Percentiles rank a stretch among this genome's conserved stretches.
These are phyloP conservation scores for Lactarius indigo DNA, from an alignment of 768 basidiomycete genomes.

Conservation along the genomic window DNA sequence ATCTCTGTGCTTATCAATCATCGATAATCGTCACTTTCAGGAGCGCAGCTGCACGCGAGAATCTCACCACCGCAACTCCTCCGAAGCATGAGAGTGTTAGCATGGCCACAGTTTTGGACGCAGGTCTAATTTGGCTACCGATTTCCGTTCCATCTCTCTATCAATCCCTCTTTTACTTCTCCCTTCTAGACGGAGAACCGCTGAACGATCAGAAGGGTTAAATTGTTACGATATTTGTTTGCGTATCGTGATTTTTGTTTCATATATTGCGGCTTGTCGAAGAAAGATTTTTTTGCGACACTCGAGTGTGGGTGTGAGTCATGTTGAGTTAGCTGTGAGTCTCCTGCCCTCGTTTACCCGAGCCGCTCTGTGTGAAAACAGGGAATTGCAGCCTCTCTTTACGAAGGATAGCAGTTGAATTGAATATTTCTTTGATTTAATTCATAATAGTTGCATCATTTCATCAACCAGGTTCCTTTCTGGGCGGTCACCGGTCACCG, in stretches of 20 bases:
- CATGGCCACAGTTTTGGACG: background rate
- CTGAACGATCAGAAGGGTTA: background rate
- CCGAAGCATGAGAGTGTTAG: background rate
- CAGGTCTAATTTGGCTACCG: background rate
- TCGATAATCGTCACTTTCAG: background rate
- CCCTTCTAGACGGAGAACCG: background rate
- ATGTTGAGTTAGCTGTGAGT: background rate
- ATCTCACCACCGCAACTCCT: background rate
- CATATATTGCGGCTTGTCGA: background rate
- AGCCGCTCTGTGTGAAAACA: background rate
- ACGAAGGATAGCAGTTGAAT: background rate
- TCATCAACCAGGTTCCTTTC: constrained; percentile 25
- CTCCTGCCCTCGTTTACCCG: background rate
- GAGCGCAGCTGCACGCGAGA: background rate
- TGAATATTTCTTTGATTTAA: too few relatives aligned
- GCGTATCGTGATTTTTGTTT: background rate
- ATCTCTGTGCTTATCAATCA: background rate
- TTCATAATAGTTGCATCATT: too few relatives aligned
- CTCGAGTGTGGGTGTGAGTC: background rate
- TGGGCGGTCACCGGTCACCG: constrained; percentile 38
- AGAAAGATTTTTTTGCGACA: too few relatives aligned
- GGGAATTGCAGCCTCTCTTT: background rate
- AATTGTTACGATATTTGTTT: background rate
- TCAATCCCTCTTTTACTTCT: background rate
- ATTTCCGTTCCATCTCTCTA: background rate